These are phyloP conservation scores for Daldinia sp. DNA, from an alignment of 2,329 filamentous ascomycete species.

Conservation along the genomic window DNA sequence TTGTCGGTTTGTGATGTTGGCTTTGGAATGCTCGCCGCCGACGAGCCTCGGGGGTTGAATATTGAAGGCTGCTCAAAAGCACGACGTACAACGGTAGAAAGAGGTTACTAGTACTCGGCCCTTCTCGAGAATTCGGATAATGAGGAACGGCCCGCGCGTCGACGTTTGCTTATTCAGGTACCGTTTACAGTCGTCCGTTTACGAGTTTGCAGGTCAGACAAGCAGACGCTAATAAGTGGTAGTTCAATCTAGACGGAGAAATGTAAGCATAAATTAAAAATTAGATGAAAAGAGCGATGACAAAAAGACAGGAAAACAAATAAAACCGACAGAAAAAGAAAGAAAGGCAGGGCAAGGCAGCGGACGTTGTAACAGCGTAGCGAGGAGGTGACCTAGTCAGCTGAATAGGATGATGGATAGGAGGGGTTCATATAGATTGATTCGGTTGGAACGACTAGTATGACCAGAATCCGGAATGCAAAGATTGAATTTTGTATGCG, in stretches of 20 bases:
- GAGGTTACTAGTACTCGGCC: not conserved
- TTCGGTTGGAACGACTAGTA: too few relatives aligned
- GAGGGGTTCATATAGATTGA: not conserved
- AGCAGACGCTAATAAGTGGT: not conserved
- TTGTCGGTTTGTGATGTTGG: constrained; percentile 49
- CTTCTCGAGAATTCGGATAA: not conserved
- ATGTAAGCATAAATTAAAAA: not conserved
- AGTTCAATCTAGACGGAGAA: not conserved
- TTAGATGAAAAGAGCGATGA: too few relatives aligned
- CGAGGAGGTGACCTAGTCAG: not conserved
- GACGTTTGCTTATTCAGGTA: not conserved
- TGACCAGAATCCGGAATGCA: not conserved
- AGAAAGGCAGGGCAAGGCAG: not conserved
- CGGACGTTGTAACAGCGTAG: not conserved
- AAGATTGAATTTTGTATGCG: not conserved
- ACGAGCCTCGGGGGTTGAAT: constrained; percentile 33
- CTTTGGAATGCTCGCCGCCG: constrained; percentile 35
- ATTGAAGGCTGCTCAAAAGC: not conserved
- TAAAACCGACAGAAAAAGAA: too few relatives aligned
- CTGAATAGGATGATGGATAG: constrained; percentile 1
- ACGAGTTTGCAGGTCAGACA: constrained; percentile 4
- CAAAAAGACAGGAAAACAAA: not conserved
- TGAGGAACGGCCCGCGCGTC: not conserved
- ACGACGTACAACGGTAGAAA: constrained; percentile 12
- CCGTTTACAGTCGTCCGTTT: not conserved